Percentiles rank a stretch among this genome's conserved stretches.
Evolutionary conservation across 805 yeast species (phyloP).

Genomic region (Candida maesae): DNA sequence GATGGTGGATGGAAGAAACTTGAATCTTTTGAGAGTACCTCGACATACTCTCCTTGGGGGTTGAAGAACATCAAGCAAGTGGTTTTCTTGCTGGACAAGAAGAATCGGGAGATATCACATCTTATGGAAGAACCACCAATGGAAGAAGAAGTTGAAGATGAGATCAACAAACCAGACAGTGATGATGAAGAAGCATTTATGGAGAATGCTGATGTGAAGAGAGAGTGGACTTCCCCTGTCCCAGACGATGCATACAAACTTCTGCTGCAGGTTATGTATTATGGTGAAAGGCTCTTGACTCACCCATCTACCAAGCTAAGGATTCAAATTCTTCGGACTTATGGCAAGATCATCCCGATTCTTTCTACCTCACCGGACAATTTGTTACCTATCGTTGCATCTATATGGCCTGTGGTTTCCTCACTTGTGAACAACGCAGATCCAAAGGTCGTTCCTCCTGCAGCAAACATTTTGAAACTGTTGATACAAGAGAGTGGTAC

Average conservation of each 20-base stretch:
- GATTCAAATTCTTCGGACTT: conserved; percentile 51
- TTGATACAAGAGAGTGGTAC: conserved; percentile 38
- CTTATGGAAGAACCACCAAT: conserved; percentile 32
- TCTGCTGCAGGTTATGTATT: conserved; percentile 57
- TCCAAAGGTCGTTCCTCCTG: conserved; percentile 28
- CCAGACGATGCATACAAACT: conserved; percentile 57
- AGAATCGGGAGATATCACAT: conserved; percentile 26
- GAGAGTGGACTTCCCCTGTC: conserved; percentile 63
- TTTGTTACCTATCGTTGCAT: conserved; percentile 48
- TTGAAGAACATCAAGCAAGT: conserved; percentile 42
- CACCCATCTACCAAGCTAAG: conserved; percentile 60
- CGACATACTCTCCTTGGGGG: conserved; percentile 36
- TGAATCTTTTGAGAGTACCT: conserved; percentile 24
- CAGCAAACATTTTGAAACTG: conserved; percentile 27
- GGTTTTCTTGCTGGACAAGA: conserved; percentile 38
- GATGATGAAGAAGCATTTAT: conserved; percentile 30
- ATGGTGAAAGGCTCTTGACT: conserved; percentile 66
- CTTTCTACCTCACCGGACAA: conserved; percentile 46
- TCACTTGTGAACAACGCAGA: conserved; percentile 17
- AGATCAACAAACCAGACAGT: conserved; percentile 31
- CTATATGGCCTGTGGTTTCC: conserved; percentile 46
- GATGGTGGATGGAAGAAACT: conserved; percentile 20
- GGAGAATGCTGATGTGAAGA: conserved; percentile 28
- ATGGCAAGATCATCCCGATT: conserved; percentile 43
- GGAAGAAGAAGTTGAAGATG: conserved; percentile 39